These are phyloP conservation scores for Aspergillus costaricaensis DNA, from an alignment of 2,329 filamentous ascomycete genomes.

Conservation along the genomic window DNA sequence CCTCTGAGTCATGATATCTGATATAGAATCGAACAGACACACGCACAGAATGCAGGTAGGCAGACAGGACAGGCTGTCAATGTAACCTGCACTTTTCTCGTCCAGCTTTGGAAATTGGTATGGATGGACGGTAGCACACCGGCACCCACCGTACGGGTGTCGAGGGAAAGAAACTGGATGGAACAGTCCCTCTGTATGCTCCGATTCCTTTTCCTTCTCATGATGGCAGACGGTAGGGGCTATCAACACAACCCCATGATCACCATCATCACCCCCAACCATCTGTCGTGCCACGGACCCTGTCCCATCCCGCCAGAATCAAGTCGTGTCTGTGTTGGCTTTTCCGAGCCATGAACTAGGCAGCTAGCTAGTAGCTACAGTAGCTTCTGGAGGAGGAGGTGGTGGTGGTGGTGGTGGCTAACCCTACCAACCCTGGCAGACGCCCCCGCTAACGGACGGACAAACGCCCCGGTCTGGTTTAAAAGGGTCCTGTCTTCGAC, in stretches of 20 bases:
- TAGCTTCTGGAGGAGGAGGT: neutral
- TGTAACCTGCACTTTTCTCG: neutral
- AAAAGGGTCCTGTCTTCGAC: neutral
- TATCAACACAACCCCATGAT: no score
- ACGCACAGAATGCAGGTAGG: neutral
- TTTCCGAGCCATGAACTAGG: neutral
- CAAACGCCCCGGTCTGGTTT: conserved; percentile 1
- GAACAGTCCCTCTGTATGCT: neutral
- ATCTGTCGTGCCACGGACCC: neutral
- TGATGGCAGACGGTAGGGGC: neutral
- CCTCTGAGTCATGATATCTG: neutral
- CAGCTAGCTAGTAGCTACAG: no score
- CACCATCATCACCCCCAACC: neutral
- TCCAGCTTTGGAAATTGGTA: neutral
- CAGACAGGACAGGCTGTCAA: neutral
- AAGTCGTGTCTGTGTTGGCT: neutral
- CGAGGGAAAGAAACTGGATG: neutral
- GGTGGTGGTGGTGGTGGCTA: neutral
- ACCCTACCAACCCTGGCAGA: neutral
- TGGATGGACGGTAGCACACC: neutral
- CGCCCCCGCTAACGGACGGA: neutral
- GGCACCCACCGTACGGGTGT: neutral
- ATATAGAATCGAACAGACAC: neutral
- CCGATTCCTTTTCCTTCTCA: neutral
- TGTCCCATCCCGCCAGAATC: neutral